These are phyloP conservation scores for Hondaea fermentalgiana DNA, from an alignment of 108 stramenopile genomes.

Conservation along the genomic window DNA sequence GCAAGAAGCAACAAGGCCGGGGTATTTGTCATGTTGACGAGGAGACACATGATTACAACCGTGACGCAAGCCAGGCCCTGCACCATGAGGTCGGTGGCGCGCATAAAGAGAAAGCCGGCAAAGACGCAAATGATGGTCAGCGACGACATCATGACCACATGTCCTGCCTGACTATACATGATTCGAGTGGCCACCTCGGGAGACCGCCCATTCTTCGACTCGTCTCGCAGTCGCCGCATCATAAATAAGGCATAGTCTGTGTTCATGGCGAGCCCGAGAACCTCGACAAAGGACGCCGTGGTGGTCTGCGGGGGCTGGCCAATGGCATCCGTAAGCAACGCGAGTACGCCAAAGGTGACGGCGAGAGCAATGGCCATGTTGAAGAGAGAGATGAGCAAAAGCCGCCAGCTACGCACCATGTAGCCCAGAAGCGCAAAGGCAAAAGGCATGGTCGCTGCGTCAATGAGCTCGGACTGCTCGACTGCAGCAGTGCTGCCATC, in stretches of 20 bases:
- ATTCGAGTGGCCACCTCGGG: not conserved
- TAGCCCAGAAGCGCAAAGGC: constrained; percentile 3
- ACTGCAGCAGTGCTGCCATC: constrained; percentile 6
- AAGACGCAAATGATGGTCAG: constrained; percentile 3
- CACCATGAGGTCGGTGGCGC: not conserved
- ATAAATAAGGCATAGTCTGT: not conserved
- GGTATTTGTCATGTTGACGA: constrained; percentile 10
- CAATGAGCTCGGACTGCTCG: not conserved
- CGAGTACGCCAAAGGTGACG: not conserved
- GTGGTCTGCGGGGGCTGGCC: not conserved
- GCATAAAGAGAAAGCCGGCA: constrained; percentile 14
- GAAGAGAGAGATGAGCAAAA: not conserved
- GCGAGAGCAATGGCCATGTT: not conserved
- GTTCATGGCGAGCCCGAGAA: constrained; percentile 11
- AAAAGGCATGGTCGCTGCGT: not conserved
- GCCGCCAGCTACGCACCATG: constrained; percentile 15
- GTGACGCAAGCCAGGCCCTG: not conserved
- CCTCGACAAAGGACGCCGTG: not conserved
- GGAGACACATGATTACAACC: not conserved
- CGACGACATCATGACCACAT: constrained; percentile 7
- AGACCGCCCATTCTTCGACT: not conserved
- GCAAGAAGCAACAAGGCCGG: not conserved
- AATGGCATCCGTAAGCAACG: not conserved
- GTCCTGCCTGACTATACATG: not conserved
- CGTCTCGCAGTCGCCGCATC: not conserved